These are phyloP conservation scores for Solanum virginianum DNA, from an alignment of 257 asterid genomes.

Conservation along the genomic window DNA sequence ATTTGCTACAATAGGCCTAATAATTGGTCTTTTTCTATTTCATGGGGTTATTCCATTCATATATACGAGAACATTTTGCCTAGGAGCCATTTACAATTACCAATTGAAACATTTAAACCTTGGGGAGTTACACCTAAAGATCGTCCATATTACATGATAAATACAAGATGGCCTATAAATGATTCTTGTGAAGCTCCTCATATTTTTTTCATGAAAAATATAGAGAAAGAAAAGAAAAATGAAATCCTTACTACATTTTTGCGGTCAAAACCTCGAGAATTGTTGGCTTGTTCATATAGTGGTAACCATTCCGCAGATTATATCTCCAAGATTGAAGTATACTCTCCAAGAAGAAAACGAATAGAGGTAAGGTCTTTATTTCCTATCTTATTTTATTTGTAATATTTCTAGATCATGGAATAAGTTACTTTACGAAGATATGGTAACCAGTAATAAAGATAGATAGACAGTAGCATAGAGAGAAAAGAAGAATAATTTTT, in stretches of 20 bases:
- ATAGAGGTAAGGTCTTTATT: slow-evolving; percentile 11
- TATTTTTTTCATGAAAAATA: slow-evolving; percentile 29
- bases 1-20: slow-evolving; percentile 39
- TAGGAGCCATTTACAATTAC: slow-evolving; percentile 39
- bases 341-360: slow-evolving; percentile 35
- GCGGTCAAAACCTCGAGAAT: slow-evolving; percentile 15
- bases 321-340: slow-evolving; percentile 24
- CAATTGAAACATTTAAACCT: slow-evolving; percentile 43
- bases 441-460: too few relatives aligned
- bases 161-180: slow-evolving; percentile 32
- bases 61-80: slow-evolving; percentile 46
- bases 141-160: slow-evolving; percentile 46
- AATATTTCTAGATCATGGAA: neutral
- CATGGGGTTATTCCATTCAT: slow-evolving; percentile 77
- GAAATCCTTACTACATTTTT: slow-evolving; percentile 20
- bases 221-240: neutral
- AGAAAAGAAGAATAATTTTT: too few relatives aligned
- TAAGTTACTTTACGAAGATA: neutral
- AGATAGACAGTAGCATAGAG: neutral
- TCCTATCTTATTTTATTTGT: neutral
- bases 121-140: slow-evolving; percentile 17
- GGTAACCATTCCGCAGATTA: slow-evolving; percentile 21
- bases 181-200: slow-evolving; percentile 49
- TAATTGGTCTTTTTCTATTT: slow-evolving; percentile 56
- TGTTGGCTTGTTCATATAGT: slow-evolving; percentile 19